These are phyloP conservation scores for Fusarium gaditjirri DNA, from an alignment of 2,329 filamentous ascomycete genomes.

Conservation along the genomic window DNA sequence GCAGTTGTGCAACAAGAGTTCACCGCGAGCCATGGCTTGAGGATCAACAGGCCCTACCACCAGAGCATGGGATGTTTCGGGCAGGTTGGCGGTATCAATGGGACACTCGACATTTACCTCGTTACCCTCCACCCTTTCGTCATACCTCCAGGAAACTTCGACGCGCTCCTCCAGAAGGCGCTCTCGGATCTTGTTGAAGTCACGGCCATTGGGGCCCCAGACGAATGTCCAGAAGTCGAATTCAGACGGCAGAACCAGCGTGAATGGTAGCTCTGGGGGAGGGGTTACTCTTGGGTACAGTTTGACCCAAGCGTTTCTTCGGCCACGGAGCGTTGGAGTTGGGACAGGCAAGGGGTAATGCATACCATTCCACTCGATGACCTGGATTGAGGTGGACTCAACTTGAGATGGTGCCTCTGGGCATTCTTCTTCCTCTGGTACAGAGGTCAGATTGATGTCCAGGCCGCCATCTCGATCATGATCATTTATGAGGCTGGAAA, in stretches of 20 bases:
- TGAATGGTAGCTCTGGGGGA: background rate
- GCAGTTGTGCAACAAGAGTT: too few species aligned
- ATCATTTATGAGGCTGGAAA: background rate
- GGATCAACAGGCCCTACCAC: background rate
- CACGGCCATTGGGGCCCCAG: background rate
- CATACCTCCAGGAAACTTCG: background rate
- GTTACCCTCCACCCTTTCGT: background rate
- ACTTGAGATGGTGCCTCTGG: background rate
- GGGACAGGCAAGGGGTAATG: background rate
- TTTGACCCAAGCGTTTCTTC: background rate
- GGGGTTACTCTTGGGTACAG: background rate
- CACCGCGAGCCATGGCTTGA: too few species aligned
- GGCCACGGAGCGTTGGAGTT: background rate
- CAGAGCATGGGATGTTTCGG: background rate
- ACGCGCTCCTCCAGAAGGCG: background rate
- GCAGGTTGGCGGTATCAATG: background rate
- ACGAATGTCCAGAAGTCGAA: background rate
- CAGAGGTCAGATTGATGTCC: background rate
- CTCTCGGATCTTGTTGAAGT: background rate
- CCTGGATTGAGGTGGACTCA: background rate
- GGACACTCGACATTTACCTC: background rate
- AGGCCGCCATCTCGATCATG: background rate
- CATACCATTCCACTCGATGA: background rate
- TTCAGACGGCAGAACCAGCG: fast-evolving
- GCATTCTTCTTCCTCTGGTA: background rate